phyloP scores from a whole-genome alignment of 1,284 basidiomycete genomes.

The Ganoderma meredithae region DNA sequence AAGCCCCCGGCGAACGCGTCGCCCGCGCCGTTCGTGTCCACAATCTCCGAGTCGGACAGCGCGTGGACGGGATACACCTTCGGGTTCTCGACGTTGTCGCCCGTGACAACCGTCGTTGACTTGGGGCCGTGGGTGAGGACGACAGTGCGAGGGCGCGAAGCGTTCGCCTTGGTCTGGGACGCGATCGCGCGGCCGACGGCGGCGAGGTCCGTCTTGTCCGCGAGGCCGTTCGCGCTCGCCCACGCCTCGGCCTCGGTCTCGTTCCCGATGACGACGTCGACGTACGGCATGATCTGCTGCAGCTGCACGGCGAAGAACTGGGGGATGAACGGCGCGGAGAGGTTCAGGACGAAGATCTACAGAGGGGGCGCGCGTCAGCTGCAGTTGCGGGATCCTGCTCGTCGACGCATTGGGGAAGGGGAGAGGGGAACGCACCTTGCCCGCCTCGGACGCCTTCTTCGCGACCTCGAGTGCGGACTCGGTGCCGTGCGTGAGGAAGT shows the following conservation, averaged over 20 bases:
- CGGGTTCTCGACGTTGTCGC: slow-evolving; percentile 59
- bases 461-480: slow-evolving; percentile 81
- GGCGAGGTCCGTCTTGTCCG: slow-evolving; percentile 68
- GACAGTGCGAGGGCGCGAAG: slow-evolving; percentile 80
- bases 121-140: slow-evolving; percentile 93
- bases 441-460: slow-evolving; percentile 79
- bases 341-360: slow-evolving; percentile 89
- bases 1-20: slow-evolving; percentile 99
- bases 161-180: slow-evolving; percentile 71
- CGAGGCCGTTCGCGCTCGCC: slow-evolving; percentile 70
- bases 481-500: slow-evolving; percentile 95
- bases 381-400: neutral
- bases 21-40: slow-evolving; percentile 99
- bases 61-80: slow-evolving; percentile 71
- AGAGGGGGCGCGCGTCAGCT: neutral
- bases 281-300: slow-evolving; percentile 81
- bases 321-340: slow-evolving; percentile 97
- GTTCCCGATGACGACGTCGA: slow-evolving; percentile 92
- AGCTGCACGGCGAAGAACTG: slow-evolving; percentile 93
- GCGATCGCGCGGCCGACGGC: slow-evolving; percentile 81
- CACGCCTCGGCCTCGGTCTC: slow-evolving; percentile 94
- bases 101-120: slow-evolving; percentile 82
- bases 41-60: slow-evolving; percentile 76
- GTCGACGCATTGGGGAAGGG: no score
- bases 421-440: slow-evolving; percentile 73